Percentiles rank a stretch among this genome's conserved stretches.
These are phyloP conservation scores for Circinella umbellata DNA, from an alignment of 371 early-diverging fungal species.

Conservation along the genomic window DNA sequence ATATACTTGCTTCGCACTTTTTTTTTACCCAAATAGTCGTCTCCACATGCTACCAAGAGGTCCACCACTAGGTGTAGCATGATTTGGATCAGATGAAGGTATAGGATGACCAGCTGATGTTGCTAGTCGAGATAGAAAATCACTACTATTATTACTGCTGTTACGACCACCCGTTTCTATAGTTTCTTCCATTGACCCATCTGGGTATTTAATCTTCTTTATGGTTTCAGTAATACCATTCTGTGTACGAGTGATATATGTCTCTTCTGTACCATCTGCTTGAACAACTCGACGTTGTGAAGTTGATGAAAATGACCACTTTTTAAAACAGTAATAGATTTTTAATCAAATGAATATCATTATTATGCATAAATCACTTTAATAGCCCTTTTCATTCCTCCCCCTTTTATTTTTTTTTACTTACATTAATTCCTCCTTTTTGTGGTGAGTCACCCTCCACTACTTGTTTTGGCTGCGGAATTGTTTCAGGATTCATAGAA, in stretches of 20 bases:
- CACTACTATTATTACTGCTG: not conserved
- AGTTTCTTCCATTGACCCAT: constrained; percentile 42
- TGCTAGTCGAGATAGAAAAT: not conserved
- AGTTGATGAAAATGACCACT: constrained; percentile 39
- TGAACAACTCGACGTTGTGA: constrained; percentile 31
- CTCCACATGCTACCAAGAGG: constrained; percentile 16
- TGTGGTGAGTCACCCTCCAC: not conserved
- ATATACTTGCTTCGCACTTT: not conserved
- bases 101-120: not conserved
- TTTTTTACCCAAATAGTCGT: constrained; percentile 18
- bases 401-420: not conserved
- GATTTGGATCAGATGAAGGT: not conserved
- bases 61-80: not conserved
- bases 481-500: not conserved
- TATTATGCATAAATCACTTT: too few relatives aligned
- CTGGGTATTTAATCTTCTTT: constrained; percentile 33
- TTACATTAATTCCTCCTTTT: not conserved
- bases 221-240: constrained; percentile 48
- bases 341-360: not conserved
- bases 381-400: not conserved
- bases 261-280: constrained; percentile 46
- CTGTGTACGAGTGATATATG: constrained; percentile 27
- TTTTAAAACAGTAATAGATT: not conserved
- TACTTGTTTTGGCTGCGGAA: not conserved
- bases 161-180: constrained; percentile 23